Base-by-base conservation (phyloP, 2,329 filamentous ascomycete genomes). In the Lasiodiplodia sp. region DNA sequence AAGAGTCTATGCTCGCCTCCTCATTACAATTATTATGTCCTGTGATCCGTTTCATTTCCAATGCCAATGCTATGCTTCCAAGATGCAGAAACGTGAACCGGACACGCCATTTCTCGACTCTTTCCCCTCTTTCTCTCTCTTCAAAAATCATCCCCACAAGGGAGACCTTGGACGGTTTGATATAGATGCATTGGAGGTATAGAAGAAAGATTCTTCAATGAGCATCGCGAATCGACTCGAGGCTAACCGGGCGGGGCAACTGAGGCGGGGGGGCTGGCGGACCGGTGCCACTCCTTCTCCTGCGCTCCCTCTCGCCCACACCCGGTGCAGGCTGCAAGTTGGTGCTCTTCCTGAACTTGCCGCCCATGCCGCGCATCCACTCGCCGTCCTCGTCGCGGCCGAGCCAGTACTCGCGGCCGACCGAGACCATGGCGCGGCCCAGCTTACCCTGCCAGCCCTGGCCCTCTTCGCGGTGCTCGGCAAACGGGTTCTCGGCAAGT, bases 361-460 rank as follows among this genome's bases (percentile, higher is more conserved):
- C 86, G 71, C 86, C 84, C 72, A 90, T 83, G 11, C 85, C 87
- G 57, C 87, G 85, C 75, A 90, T 86, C 92, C 92, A 96, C 70
- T 89, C 88, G 60, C 90, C 79, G 69, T 87, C 84, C 69, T 85
- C 87, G 68, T 88, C 82, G 64, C 88, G 88, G 70, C 91, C 92
- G 18, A 97, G 83, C 94, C 94, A 97, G 82, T 96, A 97, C 68
- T 85, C 86, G 72, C 87, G 87, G 49, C 91, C 91, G 28, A 93
- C 84, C 11, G 86, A 86, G 34, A 97, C 85, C 92, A 97, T 92
- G 38, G 87, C 76, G 64, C 94, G 87, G n/a, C 94, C 94, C 12
- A 96, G 75, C 74, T 88, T 90, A 40, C 94, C 94, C 78, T 87
- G 87, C 88, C 92, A 94, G 21, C 94, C 94, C 70, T 91, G 86